phyloP scores from a whole-genome alignment of 208 protist genomes.

The Leishmania martiniquensis region DNA sequence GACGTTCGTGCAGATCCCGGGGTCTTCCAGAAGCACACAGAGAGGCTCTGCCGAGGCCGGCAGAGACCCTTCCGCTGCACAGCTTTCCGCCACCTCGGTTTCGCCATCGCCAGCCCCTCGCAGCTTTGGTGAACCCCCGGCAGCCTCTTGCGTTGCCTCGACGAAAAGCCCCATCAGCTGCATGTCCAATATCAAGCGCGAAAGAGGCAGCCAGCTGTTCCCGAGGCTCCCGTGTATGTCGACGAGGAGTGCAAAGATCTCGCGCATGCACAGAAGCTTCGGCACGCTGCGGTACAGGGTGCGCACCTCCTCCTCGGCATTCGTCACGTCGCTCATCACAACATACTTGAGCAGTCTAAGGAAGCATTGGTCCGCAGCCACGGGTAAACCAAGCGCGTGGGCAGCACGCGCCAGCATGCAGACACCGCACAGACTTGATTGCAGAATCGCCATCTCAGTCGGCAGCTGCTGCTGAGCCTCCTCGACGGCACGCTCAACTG shows the following conservation, averaged over 20 bases:
- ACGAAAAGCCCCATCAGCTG: conserved; percentile 49
- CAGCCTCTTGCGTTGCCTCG: background rate
- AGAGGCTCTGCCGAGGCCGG: background rate
- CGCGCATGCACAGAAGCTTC: conserved; percentile 42
- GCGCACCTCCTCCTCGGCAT: conserved; percentile 39
- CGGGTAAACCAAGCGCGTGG: conserved; percentile 19
- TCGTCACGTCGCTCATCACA: conserved; percentile 25
- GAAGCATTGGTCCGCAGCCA: conserved; percentile 44
- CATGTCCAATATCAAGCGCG: conserved; percentile 40
- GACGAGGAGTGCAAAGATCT: conserved; percentile 47
- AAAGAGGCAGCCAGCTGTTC: conserved; percentile 44
- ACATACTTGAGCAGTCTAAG: conserved; percentile 38
- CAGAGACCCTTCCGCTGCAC: background rate
- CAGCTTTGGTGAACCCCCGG: background rate
- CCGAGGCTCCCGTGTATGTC: conserved; percentile 30
- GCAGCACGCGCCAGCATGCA: conserved; percentile 30
- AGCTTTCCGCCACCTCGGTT: background rate
- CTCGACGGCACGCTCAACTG: conserved; percentile 30
- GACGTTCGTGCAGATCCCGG: conserved; percentile 33
- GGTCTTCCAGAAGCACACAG: conserved; percentile 36
- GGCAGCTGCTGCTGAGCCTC: conserved; percentile 22
- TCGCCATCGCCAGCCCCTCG: background rate
- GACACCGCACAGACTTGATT: conserved; percentile 38
- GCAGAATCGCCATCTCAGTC: conserved; percentile 32
- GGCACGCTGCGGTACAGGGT: conserved; percentile 39